A percentile compares a stretch with the other conserved stretches of the same genome.
Evolutionary conservation across 2,329 filamentous ascomycete genomes (phyloP).

Genomic region (Diplocarpon mali): DNA sequence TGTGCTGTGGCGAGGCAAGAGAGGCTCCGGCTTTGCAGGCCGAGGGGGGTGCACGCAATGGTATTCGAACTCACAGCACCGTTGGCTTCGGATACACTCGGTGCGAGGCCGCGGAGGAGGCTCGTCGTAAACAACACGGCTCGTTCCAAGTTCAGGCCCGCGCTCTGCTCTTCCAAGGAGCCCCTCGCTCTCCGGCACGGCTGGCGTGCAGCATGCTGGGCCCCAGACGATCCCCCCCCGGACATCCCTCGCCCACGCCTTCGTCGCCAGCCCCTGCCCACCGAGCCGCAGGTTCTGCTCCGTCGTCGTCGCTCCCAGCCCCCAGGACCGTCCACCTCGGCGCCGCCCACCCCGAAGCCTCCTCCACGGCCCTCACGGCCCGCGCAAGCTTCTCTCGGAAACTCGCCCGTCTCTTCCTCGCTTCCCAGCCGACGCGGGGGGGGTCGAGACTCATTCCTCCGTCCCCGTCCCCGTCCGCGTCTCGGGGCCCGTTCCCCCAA

Average conservation of each 20-base stretch:
- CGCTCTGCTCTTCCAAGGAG: too few species aligned
- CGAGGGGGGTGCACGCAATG: too few species aligned
- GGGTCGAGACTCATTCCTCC: not conserved
- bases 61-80: too few species aligned
- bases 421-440: too few species aligned
- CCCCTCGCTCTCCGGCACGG: not conserved
- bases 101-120: too few species aligned
- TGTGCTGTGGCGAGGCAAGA: too few species aligned
- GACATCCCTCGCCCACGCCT: not conserved
- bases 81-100: too few species aligned
- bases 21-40: too few species aligned
- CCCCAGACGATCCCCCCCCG: not conserved
- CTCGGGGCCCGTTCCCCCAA: not conserved
- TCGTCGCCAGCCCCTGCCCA: too few species aligned
- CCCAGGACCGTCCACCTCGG: slow-evolving; percentile 10
- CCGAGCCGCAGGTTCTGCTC: too few species aligned
- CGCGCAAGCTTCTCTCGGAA: slow-evolving; percentile 6
- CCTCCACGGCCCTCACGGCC: slow-evolving; percentile 4
- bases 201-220: not conserved
- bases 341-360: slow-evolving; percentile 5
- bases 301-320: not conserved
- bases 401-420: slow-evolving; percentile 1
- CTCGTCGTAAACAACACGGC: too few species aligned
- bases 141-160: too few species aligned
- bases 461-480: not conserved